Evolutionary conservation across 495 filamentous ascomycete species (phyloP).

Genomic region (Aspergillus kassunensis): DNA sequence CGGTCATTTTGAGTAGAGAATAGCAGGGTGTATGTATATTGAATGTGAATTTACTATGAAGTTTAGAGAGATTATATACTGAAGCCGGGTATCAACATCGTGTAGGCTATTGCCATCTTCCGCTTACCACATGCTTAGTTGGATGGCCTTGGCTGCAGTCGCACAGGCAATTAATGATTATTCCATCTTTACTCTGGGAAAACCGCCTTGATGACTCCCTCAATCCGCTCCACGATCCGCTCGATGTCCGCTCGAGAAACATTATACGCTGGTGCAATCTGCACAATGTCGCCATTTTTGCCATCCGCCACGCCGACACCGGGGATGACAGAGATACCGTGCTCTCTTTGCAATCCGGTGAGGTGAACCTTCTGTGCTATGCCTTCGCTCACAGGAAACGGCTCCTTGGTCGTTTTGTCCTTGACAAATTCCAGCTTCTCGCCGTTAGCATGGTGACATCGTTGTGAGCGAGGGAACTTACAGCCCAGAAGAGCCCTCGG

Average conservation of each 20-base stretch:
- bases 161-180: too few species aligned
- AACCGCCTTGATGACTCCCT: conserved; percentile 24
- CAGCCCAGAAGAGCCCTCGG: conserved; percentile 49
- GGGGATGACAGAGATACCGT: conserved; percentile 65
- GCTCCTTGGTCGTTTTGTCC: conserved; percentile 48
- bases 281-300: conserved; percentile 63
- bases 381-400: conserved; percentile 36
- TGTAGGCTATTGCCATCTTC: too few species aligned
- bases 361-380: conserved; percentile 47
- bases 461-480: conserved; percentile 24
- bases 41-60: too few species aligned
- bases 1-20: too few species aligned
- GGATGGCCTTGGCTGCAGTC: too few species aligned
- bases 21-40: too few species aligned
- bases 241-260: conserved; percentile 56
- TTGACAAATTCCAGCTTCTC: conserved; percentile 56
- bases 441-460: too few species aligned
- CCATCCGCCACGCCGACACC: conserved; percentile 66
- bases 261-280: conserved; percentile 71
- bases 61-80: too few species aligned
- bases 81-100: too few species aligned
- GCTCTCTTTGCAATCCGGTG: conserved; percentile 43
- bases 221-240: conserved; percentile 45
- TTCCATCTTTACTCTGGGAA: conserved; percentile 1
- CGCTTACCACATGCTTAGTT: too few species aligned